phyloP scores from a whole-genome alignment of 148 eudicot species.

The Rhododendron simsii region DNA sequence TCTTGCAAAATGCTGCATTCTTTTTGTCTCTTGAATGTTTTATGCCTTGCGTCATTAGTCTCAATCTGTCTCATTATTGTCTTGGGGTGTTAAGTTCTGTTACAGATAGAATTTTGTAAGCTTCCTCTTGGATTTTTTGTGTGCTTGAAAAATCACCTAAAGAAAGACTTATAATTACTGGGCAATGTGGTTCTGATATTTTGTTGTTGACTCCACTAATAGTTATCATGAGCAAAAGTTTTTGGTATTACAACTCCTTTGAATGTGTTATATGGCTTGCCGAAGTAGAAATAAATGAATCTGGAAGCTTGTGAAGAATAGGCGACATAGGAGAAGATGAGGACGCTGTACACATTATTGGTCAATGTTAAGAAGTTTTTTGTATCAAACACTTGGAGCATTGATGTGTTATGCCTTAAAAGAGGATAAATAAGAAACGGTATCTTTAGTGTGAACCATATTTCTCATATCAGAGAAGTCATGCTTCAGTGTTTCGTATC shows the following conservation, averaged over 20 bases:
- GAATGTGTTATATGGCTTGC: background rate
- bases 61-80: background rate
- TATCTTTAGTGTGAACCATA: background rate
- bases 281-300: background rate
- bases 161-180: background rate
- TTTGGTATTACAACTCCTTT: background rate
- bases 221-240: background rate
- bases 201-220: background rate
- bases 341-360: background rate
- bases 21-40: background rate
- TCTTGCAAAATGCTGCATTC: constrained; percentile 3
- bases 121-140: background rate
- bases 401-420: background rate
- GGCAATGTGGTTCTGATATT: background rate
- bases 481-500: background rate
- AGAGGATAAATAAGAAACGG: background rate
- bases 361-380: background rate
- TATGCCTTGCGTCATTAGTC: background rate
- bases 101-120: background rate
- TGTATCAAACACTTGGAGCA: background rate
- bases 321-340: background rate
- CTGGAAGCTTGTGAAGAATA: background rate
- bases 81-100: background rate
- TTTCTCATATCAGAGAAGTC: background rate
- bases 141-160: background rate